Evolutionary conservation across 2,329 filamentous ascomycete species (phyloP), one percentile per base, ranked within the genome.

Genomic region (Cladosporium phlei): DNA sequence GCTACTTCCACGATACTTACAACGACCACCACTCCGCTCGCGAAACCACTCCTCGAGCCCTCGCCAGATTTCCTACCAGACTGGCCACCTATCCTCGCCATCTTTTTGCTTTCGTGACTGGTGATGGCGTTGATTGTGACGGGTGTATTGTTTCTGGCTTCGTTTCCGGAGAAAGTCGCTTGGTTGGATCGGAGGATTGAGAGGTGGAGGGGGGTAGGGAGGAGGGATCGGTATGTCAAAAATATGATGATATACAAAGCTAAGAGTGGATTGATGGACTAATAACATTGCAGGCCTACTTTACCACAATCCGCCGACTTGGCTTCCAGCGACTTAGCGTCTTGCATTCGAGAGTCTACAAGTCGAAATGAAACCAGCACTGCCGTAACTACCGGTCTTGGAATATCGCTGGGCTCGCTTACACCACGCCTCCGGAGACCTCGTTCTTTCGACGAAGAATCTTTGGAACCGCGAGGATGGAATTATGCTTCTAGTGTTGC

Each of bases 71-170:
- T 8, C 14, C n/a, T 40, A 3, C 45, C 45, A 7, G 37, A 40
- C 12, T 47, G 45, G 45, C 37, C 45, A 5, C 29, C 45, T 12
- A 14, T 47, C 11, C 37, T 50, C 3, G 44, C 44, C 4, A 24
- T 50, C 19, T 20, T 49, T n/a, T 34, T 59, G 11, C 44, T 59
- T 27, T 49, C 45, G 2, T 28, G 57, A 14, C 25, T 56, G 3
- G 29, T 27, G 4, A 28, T 49, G 5, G 42, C 38, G 12, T 50
- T 34, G 49, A 16, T 27, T 3, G 7, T 54, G 8, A 43, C 55
- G 1, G 28, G 52, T 1, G 42, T 58, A 8, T 51, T 62, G 1
- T 54, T 51, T 38, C 47, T 56, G 14, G 52, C 48, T 17, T 56
- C 58, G 16, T 58, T 59, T 25, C 55, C 56, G 5, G 46, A 53